Percentiles rank a stretch among this genome's conserved stretches.
Conservation (phyloP, 2,329 filamentous ascomycete genomes). For the Aspergillus hiratsukae region DNA sequence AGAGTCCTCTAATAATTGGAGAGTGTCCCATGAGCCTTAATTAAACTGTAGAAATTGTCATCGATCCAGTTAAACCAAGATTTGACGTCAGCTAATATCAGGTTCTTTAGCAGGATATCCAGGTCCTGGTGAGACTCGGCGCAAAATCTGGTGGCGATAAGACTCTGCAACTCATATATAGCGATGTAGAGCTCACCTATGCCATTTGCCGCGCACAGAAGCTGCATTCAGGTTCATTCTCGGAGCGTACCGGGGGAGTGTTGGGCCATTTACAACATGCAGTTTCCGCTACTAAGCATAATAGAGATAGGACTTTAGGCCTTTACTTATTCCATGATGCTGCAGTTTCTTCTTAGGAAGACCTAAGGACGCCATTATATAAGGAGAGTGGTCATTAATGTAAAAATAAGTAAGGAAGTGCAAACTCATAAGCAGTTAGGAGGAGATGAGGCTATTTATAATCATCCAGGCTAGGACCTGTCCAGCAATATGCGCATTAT, state of each 20-base stretch:
- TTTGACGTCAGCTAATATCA: slow-evolving; percentile 11
- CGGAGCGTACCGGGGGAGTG: slow-evolving; percentile 7
- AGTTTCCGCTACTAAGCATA: slow-evolving; percentile 8
- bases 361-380: slow-evolving; percentile 8
- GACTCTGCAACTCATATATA: not conserved
- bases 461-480: too few species aligned
- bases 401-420: too few species aligned
- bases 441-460: too few species aligned
- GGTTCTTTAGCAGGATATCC: slow-evolving; percentile 8
- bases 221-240: slow-evolving; percentile 13
- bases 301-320: slow-evolving; percentile 11
- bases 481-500: too few species aligned
- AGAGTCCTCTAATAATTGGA: slow-evolving; percentile 15
- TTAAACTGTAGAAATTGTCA: slow-evolving; percentile 10
- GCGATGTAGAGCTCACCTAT: slow-evolving; percentile 3
- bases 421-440: too few species aligned
- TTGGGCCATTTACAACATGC: slow-evolving; percentile 9
- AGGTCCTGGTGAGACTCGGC: slow-evolving; percentile 5
- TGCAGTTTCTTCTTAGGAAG: slow-evolving; percentile 8
- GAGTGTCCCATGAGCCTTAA: slow-evolving; percentile 12
- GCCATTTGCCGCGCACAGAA: slow-evolving; percentile 13
- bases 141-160: slow-evolving; percentile 10
- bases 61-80: slow-evolving; percentile 17
- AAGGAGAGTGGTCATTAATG: not conserved
- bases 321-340: slow-evolving; percentile 3